phyloP scores from a whole-genome alignment of 176 grass and related monocot genomes.

The Juncus inflexus region DNA sequence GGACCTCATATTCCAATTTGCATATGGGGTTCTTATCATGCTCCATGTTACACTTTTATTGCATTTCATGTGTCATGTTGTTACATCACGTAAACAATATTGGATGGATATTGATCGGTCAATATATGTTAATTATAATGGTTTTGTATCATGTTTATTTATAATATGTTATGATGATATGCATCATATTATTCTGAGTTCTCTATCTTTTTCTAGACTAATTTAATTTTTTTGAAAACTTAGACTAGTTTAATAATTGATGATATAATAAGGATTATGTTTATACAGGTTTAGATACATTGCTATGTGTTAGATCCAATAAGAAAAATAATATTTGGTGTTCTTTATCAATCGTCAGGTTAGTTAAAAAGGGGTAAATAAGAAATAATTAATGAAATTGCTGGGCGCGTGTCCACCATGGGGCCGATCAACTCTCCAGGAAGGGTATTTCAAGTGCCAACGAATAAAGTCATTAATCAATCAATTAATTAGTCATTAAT shows the following conservation, averaged over 20 bases:
- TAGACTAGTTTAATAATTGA: no score
- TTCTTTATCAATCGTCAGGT: not conserved
- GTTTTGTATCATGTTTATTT: no score
- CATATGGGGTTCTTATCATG: not conserved
- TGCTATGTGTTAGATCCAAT: not conserved
- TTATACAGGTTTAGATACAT: not conserved
- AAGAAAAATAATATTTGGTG: not conserved
- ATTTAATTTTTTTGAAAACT: not conserved
- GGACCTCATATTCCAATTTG: not conserved
- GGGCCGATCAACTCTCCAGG: slow-evolving; percentile 22
- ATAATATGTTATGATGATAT: no score
- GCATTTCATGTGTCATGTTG: no score
- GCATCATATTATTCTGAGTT: not conserved
- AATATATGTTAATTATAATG: no score
- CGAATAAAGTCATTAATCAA: not conserved
- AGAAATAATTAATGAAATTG: not conserved
- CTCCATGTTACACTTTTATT: not conserved
- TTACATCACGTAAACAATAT: no score
- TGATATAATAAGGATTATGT: not conserved
- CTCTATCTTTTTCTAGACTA: not conserved
- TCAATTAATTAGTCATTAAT: not conserved
- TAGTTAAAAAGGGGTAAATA: not conserved
- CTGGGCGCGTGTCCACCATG: slow-evolving; percentile 61
- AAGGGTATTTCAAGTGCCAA: slow-evolving; percentile 1
- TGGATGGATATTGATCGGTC: no score